Evolutionary conservation across 2,329 filamentous ascomycete genomes (phyloP).

Genomic region (Trichoderma sp.): DNA sequence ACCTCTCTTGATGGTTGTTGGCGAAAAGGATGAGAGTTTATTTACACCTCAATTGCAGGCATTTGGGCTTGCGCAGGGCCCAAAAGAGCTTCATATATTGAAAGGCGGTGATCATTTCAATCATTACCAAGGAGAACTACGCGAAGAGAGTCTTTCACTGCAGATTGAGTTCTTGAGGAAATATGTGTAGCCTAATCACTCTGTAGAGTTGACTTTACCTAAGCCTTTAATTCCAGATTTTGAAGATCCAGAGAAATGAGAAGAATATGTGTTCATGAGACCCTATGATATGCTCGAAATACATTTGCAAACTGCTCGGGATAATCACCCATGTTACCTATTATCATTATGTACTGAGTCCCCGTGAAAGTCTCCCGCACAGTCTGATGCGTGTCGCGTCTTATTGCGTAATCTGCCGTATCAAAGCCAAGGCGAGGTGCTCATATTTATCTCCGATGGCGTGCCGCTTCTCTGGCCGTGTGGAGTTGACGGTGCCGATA

Average conservation of each 20-base stretch:
- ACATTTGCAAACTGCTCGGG: too few relatives aligned
- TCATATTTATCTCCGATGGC: background rate
- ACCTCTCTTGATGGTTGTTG: slow-evolving; percentile 21
- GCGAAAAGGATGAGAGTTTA: slow-evolving; percentile 9
- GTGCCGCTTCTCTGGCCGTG: background rate
- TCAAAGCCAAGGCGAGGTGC: background rate
- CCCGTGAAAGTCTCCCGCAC: too few relatives aligned
- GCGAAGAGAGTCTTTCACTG: background rate
- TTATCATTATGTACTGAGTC: too few relatives aligned
- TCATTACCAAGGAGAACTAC: slow-evolving; percentile 11
- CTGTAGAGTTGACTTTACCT: background rate
- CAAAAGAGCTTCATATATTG: slow-evolving; percentile 20
- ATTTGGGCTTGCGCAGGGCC: slow-evolving; percentile 19
- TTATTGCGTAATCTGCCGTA: background rate
- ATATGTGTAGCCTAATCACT: background rate
- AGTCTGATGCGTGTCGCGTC: background rate
- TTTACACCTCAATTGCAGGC: slow-evolving; percentile 18
- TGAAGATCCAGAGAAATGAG: background rate
- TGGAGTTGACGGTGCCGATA: background rate
- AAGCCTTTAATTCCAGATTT: background rate
- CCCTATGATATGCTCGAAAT: too few relatives aligned
- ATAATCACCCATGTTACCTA: too few relatives aligned
- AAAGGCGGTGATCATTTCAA: slow-evolving; percentile 16
- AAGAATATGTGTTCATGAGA: background rate
- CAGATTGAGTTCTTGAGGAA: slow-evolving; percentile 7